Base-by-base conservation (phyloP, 2,329 filamentous ascomycete species). In the Colletotrichum sp. region DNA sequence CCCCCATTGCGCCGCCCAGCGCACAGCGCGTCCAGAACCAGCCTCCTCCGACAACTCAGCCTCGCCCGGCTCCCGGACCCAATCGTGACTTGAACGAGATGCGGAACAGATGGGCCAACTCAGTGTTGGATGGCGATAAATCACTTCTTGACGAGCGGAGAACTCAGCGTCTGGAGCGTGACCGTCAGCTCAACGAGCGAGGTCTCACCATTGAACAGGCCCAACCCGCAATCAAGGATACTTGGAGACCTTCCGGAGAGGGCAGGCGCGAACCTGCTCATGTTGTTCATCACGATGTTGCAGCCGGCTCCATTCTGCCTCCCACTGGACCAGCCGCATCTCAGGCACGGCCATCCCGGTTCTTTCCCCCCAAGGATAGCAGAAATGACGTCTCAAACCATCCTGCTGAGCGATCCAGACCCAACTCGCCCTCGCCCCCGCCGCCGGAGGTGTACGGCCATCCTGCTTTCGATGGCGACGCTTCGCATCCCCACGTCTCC, bases 381-480 rank as follows among this genome's bases (percentile, higher is more conserved):
- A 88, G 88, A 16, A 80, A 83, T 12, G 88, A 89, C 28, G 83
- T 86, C 24, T 74, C 79, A 64, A 79, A 81, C 22, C 75, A 80
- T 18, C 52, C 36, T 67, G 80, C 79, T 28, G 87, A 87, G 60
- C 83, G 85, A n/a, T 81, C 84, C 6, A 85, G 89, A 55, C 85
- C 88, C 6, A 86, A 86, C 24, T 93, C 92, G 8, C 92, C 94
- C 18, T 93, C 93, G 5, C 94, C 94, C 0, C 94, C 94, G 5
- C 94, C 95, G 63, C 93, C 93, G 1, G 92, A 91, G 24, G 92
- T 91, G 84, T 89, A 91, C 77, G 92, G 90, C 12, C 94, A 96
- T 80, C 94, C 94, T 8, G 94, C 90, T 3, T 95, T 94, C 78
- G 92, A 93, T 79, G 93, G 94, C 34, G 91, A 95, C 79, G 87